Percentiles rank a stretch among this genome's conserved stretches.
Evolutionary conservation across 2,329 filamentous ascomycete genomes (phyloP).

Genomic region (Fusarium foetens): DNA sequence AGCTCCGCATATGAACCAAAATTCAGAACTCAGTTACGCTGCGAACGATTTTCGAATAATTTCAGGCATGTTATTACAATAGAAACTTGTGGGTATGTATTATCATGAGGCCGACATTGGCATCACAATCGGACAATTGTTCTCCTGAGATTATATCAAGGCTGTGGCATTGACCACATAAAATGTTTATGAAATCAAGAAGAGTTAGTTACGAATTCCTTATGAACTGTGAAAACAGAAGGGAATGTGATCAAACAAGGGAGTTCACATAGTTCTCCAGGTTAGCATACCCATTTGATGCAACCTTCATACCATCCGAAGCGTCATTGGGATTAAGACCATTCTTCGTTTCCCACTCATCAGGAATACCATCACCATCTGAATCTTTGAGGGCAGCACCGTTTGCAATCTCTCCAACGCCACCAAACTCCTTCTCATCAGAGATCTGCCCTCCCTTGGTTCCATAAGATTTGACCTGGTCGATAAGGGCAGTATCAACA

Average conservation of each 20-base stretch:
- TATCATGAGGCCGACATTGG: background rate
- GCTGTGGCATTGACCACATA: background rate
- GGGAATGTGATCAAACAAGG: constrained; percentile 45
- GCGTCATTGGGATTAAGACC: constrained; percentile 53
- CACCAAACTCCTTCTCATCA: constrained; percentile 57
- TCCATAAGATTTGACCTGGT: constrained; percentile 58
- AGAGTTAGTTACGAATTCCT: background rate
- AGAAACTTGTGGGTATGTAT: too few species aligned
- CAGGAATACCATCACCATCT: constrained; percentile 62
- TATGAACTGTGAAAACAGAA: background rate
- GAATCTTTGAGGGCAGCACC: constrained; percentile 55
- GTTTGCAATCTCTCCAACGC: constrained; percentile 51
- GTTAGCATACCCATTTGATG: constrained; percentile 56
- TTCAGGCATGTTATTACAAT: background rate
- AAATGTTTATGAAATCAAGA: background rate
- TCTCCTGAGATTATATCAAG: too few species aligned
- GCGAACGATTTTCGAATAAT: too few species aligned
- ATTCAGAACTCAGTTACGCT: background rate
- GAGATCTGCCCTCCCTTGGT: constrained; percentile 57
- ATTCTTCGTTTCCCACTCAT: constrained; percentile 58
- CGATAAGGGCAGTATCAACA: constrained; percentile 55
- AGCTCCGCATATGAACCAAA: background rate
- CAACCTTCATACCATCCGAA: constrained; percentile 54
- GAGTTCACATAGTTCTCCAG: constrained; percentile 63
- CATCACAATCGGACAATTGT: too few species aligned